These are phyloP conservation scores for Linum lewisii DNA, from an alignment of 345 rosid species.

Conservation along the genomic window DNA sequence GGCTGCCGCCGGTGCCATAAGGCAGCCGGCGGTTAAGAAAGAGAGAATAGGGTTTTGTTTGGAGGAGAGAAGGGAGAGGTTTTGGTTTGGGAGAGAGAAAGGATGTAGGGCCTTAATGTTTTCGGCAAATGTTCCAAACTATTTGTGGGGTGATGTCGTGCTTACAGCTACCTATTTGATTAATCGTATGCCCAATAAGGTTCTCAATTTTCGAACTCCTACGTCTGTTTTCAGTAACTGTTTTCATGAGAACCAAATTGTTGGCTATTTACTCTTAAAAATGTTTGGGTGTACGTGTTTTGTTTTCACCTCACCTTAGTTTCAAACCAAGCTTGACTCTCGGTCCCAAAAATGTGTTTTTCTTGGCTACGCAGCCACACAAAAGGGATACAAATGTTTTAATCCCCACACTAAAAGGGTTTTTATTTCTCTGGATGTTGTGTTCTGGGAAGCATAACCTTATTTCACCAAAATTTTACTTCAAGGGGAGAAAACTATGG, in stretches of 20 bases:
- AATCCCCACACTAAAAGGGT: not conserved
- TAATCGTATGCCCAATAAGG: not conserved
- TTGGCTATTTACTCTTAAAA: not conserved
- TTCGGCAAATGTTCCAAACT: not conserved
- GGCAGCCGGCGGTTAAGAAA: no score
- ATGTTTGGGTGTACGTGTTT: not conserved
- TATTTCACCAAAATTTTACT: not conserved
- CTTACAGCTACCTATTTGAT: slow-evolving; percentile 1
- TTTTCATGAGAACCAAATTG: not conserved
- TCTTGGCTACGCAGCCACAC: not conserved
- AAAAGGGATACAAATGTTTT: not conserved
- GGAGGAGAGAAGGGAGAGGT: no score
- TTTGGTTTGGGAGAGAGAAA: no score
- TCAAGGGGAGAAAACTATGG: not conserved
- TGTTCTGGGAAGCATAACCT: not conserved
- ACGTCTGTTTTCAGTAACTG: not conserved
- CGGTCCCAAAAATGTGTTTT: not conserved
- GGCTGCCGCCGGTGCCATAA: no score
- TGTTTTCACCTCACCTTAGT: no score
- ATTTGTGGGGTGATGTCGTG: slow-evolving; percentile 1
- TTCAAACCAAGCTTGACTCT: no score
- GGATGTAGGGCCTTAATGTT: not conserved
- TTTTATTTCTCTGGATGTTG: not conserved
- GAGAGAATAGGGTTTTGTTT: no score
- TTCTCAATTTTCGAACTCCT: not conserved